Evolutionary conservation across 169 alveolate genomes (phyloP), one percentile per base, ranked within the genome.

Genomic region (Theileria equi): DNA sequence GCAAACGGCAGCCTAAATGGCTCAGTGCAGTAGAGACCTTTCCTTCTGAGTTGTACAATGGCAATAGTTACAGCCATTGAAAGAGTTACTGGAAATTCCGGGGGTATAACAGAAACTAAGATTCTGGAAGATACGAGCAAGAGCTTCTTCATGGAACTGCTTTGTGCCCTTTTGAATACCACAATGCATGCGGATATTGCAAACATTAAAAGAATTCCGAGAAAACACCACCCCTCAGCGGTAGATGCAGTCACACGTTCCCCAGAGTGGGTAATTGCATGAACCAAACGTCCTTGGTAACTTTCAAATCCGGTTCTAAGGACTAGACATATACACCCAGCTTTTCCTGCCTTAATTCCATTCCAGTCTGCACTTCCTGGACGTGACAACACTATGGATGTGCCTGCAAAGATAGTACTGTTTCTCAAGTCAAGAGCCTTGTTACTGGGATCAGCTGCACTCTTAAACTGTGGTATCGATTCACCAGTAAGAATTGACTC

Each of bases 1-100:
- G 98, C 98, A 64, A 91, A 90, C 13, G 99, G 99, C 38, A 97
- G 92, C 61, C 99, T 78, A 80, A 91, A 96, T 6, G 99, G 99
- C 66, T 96, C 99, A 25, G 98, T 96, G 65, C 99, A 98, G 85
- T 92, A 94, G n/a, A 97, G 92, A 40, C 94, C 84, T 59, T 91
- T 89, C 72, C 88, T 91, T 63, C 95, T 88, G 13, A 98, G 88
- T 66, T 91, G 92, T 3, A 92, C 72, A 32, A 97, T 88, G 34
- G 98, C 91, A 64, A 93, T 89, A 52, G 98, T 96, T n/a, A 95
- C 99, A 2, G 98, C 97, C 62, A 98, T 80, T 0, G 99, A 93
- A 29, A 98, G 91, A 43, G 97, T 94, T 87, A 97, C 95, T 8
- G 99, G 99, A 54, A 98, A 92, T 79, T 98, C 99, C 38, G 99